A percentile compares a stretch with the other conserved stretches of the same genome.
Conservation (phyloP, 768 basidiomycete genomes). For the Lenzites betulinus region DNA sequence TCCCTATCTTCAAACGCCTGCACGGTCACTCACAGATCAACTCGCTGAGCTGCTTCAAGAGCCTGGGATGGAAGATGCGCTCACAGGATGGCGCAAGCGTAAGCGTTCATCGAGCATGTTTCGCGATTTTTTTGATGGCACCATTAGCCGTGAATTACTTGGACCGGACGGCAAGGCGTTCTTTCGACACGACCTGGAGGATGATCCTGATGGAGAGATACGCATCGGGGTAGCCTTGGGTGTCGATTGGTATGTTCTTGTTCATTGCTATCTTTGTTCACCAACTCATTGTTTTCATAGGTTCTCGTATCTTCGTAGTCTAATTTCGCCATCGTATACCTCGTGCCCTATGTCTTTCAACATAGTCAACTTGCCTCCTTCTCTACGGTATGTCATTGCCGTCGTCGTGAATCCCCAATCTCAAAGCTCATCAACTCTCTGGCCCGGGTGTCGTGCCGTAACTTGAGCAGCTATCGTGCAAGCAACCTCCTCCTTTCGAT, state of each 20-base stretch:
- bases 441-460: too few species aligned
- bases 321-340: conserved; percentile 38
- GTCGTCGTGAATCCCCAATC: conserved; percentile 34
- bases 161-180: conserved; percentile 32
- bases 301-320: conserved; percentile 40
- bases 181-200: conserved; percentile 25
- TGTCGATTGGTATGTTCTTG: conserved; percentile 34
- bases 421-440: too few species aligned
- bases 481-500: not conserved
- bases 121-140: conserved; percentile 34
- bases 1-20: too few species aligned
- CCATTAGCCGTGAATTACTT: conserved; percentile 25
- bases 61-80: conserved; percentile 30
- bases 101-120: conserved; percentile 7
- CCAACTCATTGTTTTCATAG: too few species aligned
- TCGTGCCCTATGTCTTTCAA: conserved; percentile 38
- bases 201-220: conserved; percentile 27
- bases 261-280: too few species aligned
- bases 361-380: conserved; percentile 33
- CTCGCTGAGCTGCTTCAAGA: conserved; percentile 12
- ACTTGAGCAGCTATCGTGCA: conserved; percentile 9
- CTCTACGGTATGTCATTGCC: conserved; percentile 26
- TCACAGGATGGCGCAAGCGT: conserved; percentile 25
- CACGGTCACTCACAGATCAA: conserved; percentile 17
- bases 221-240: conserved; percentile 33